phyloP scores from a whole-genome alignment of 495 filamentous ascomycete species.

The Ramalina peruviana region DNA sequence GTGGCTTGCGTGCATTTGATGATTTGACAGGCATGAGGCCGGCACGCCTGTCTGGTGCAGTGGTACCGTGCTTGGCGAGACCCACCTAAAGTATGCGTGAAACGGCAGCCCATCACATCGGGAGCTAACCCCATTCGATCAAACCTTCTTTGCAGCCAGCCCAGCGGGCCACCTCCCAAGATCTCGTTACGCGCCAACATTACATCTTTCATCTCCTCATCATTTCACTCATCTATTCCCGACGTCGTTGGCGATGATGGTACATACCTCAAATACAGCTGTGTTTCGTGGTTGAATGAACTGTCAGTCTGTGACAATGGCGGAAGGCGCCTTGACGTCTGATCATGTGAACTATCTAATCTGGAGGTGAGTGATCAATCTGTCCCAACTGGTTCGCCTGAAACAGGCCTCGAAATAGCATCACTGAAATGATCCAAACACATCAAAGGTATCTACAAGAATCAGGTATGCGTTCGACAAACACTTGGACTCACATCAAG shows the following conservation, averaged over 20 bases:
- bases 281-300: not conserved
- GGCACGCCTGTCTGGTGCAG: too few species aligned
- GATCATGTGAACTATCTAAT: constrained; percentile 97
- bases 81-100: too few species aligned
- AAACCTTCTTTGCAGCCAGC: too few species aligned
- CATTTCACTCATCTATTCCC: not conserved
- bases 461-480: constrained; percentile 48
- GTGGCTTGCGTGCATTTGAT: too few species aligned
- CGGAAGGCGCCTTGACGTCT: constrained; percentile 52
- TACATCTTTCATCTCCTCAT: not conserved
- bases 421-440: constrained; percentile 19
- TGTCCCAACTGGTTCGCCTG: not conserved
- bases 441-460: constrained; percentile 68
- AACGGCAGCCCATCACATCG: too few species aligned
- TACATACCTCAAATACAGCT: not conserved
- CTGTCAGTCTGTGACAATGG: constrained; percentile 25
- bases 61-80: too few species aligned
- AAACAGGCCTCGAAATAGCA: constrained; percentile 4
- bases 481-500: not conserved
- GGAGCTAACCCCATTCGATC: too few species aligned
- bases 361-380: constrained; percentile 66
- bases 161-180: too few species aligned
- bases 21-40: too few species aligned
- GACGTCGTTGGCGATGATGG: not conserved
- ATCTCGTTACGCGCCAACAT: too few species aligned